phyloP scores from a whole-genome alignment of 371 early-diverging fungal genomes.

The Mortierella sp. region DNA sequence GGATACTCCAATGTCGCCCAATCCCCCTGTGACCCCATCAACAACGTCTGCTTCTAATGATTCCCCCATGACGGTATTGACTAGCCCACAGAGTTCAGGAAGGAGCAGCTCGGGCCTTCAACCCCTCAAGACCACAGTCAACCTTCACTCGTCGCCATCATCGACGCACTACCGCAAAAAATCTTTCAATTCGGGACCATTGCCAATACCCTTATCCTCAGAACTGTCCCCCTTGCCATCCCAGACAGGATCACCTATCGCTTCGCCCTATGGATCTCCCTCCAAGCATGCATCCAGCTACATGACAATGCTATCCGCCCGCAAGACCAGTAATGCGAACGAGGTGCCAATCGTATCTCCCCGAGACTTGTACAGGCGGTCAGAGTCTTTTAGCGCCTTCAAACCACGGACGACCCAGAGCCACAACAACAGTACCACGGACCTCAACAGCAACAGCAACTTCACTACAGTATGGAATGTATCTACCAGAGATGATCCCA shows the following conservation, averaged over 20 bases:
- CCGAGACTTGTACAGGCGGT: constrained; percentile 41
- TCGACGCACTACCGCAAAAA: constrained; percentile 39
- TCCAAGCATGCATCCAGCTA: constrained; percentile 32
- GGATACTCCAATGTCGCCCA: constrained; percentile 55
- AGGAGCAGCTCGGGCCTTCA: constrained; percentile 39
- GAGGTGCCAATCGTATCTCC: constrained; percentile 22
- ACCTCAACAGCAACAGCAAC: constrained; percentile 17
- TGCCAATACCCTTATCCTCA: constrained; percentile 27
- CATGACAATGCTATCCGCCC: constrained; percentile 33
- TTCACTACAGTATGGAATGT: constrained; percentile 12
- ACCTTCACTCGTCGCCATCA: constrained; percentile 23
- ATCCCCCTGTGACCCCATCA: constrained; percentile 46
- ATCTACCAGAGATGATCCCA: constrained; percentile 25
- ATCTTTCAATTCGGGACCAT: constrained; percentile 40
- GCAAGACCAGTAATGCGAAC: constrained; percentile 27
- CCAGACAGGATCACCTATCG: constrained; percentile 24
- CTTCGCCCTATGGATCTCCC: constrained; percentile 50
- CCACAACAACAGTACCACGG: constrained; percentile 24
- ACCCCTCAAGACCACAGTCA: constrained; percentile 15
- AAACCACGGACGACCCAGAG: constrained; percentile 41
- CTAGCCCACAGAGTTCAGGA: constrained; percentile 41
- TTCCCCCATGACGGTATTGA: constrained; percentile 38
- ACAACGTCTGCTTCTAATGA: constrained; percentile 40
- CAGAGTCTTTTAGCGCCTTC: constrained; percentile 46
- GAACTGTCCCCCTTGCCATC: constrained; percentile 26